These are phyloP conservation scores for Limnanthes douglasii DNA, from an alignment of 345 rosid genomes.

Conservation along the genomic window DNA sequence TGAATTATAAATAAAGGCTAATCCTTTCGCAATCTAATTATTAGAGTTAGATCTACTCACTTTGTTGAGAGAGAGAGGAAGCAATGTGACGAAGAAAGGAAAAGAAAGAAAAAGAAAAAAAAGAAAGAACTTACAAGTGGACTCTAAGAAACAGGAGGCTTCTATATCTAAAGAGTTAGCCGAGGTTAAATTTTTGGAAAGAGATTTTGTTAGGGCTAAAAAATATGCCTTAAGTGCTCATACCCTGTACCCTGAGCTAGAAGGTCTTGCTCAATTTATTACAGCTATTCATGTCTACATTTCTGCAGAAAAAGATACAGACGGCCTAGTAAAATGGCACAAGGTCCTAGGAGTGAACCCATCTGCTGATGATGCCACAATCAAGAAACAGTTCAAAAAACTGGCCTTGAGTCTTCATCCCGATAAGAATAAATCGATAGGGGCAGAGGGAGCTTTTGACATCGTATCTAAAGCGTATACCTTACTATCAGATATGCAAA, in stretches of 20 bases:
- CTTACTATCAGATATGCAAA: slow-evolving; percentile 41
- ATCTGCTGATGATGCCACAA: slow-evolving; percentile 35
- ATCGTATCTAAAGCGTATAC: slow-evolving; percentile 40
- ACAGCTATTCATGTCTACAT: slow-evolving; percentile 31
- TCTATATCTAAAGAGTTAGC: slow-evolving; percentile 38
- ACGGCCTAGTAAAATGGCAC: slow-evolving; percentile 38
- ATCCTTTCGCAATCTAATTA: too few relatives aligned
- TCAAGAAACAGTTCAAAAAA: slow-evolving; percentile 39
- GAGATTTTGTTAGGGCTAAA: slow-evolving; percentile 32
- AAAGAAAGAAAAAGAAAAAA: background rate
- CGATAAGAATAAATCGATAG: slow-evolving; percentile 45
- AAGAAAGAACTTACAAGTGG: slow-evolving; percentile 16
- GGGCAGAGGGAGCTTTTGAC: slow-evolving; percentile 64
- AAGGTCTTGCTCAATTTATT: slow-evolving; percentile 40
- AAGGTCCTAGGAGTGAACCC: slow-evolving; percentile 38
- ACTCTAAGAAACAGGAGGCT: slow-evolving; percentile 40
- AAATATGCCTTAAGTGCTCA: slow-evolving; percentile 53
- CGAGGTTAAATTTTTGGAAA: slow-evolving; percentile 27
- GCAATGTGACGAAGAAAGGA: too few relatives aligned
- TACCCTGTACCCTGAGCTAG: slow-evolving; percentile 35
- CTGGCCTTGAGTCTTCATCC: slow-evolving; percentile 55
- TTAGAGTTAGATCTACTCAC: too few relatives aligned
- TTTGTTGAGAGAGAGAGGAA: too few relatives aligned
- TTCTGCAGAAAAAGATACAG: slow-evolving; percentile 22
- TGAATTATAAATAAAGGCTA: too few relatives aligned